Evolutionary conservation across 2,329 filamentous ascomycete genomes (phyloP), one percentile per base, ranked within the genome.

Genomic region (Verticillium nubilum): DNA sequence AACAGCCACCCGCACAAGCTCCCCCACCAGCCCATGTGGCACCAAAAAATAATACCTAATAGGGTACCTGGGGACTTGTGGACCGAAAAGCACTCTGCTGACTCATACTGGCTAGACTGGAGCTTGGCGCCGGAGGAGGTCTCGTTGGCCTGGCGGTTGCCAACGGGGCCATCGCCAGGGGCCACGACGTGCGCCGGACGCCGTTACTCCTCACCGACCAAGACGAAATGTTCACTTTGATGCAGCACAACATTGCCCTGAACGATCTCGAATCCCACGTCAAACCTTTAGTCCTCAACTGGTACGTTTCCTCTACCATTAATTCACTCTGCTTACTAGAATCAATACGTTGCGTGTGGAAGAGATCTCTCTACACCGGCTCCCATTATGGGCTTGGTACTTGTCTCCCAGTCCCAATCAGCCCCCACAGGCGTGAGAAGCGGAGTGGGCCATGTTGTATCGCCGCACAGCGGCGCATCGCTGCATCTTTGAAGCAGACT

Each of bases 101-200:
- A 56, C 54, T 54, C 33, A 13, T 56, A 19, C 23, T 57, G 53
- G 60, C 62, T 68, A 96, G 92, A 77, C 79, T 98, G 68, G 95
- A 98, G 76, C 82, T 99, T 50, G 95, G 95, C 59, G 92, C 94
- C 61, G 95, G 95, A 60, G 92, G 93, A 59, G 95, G 95, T 23
- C 83, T 98, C 56, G 92, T 96, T 56, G 93, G 86, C 56, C 77
- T 89, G 61, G 84, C 81, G 13, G 79, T 87, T 31, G 85, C 85
- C 29, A 74, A 79, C 31, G 29, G 29, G 61, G 84, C 81, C 15
- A 79, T 87, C 31, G 85, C 85, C 29, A 74, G 79, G 31, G 84
- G 81, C 27, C 63, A 61, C 57, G 57, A 59, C 47, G 54, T 86
- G 81, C 72, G 67, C 59, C 80, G 61, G 35, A 66, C 73, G 50